Percentiles rank a stretch among this genome's conserved stretches.
Conservation (phyloP, 2,329 filamentous ascomycete genomes). For the Fusarium sp. region DNA sequence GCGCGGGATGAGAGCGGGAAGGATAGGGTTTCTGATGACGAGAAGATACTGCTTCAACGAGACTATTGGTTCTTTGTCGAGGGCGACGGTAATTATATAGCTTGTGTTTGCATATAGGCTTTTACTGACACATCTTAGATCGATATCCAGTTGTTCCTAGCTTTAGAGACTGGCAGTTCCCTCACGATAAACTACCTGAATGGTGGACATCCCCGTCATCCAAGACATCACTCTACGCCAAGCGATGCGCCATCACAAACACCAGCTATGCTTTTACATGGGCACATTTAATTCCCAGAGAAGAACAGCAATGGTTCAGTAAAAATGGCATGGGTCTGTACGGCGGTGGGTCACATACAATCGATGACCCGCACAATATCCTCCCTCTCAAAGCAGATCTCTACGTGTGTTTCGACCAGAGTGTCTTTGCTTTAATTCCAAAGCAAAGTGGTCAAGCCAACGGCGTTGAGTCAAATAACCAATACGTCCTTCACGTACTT, state of each 20-base stretch:
- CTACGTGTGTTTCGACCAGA: slow-evolving; percentile 37
- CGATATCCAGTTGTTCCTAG: slow-evolving; percentile 34
- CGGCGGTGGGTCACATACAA: slow-evolving; percentile 29
- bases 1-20: slow-evolving; percentile 27
- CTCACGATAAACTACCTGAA: slow-evolving; percentile 28
- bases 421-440: slow-evolving; percentile 32
- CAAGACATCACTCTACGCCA: background rate
- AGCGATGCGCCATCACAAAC: slow-evolving; percentile 36
- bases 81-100: slow-evolving; percentile 17
- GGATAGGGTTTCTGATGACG: background rate
- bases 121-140: slow-evolving; percentile 5
- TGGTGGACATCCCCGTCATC: slow-evolving; percentile 27
- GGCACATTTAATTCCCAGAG: slow-evolving; percentile 33
- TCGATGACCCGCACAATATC: slow-evolving; percentile 37
- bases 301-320: slow-evolving; percentile 37
- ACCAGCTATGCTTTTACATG: slow-evolving; percentile 38
- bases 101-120: rapidly evolving
- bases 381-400: slow-evolving; percentile 35
- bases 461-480: background rate
- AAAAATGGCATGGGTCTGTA: slow-evolving; percentile 40
- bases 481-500: slow-evolving; percentile 27
- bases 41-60: slow-evolving; percentile 21
- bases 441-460: slow-evolving; percentile 3
- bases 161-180: slow-evolving; percentile 40
- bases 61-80: slow-evolving; percentile 41